These are phyloP conservation scores for Pilaira anomala DNA, from an alignment of 192 early-diverging fungal species.

Conservation along the genomic window DNA sequence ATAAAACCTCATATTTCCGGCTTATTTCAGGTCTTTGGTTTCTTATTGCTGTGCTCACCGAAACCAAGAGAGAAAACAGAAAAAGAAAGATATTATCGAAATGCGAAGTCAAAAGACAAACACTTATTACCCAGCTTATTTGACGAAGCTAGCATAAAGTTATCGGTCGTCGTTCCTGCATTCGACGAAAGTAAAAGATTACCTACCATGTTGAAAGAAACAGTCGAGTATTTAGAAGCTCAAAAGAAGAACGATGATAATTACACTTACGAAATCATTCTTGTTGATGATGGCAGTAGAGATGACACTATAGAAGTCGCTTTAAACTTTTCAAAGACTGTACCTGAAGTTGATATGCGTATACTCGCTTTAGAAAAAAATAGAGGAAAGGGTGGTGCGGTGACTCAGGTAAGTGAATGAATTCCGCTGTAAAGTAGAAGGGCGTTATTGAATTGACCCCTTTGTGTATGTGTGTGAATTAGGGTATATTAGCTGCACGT, in stretches of 20 bases:
- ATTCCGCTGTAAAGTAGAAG: not conserved
- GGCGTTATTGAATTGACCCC: not conserved
- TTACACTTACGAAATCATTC: constrained; percentile 81
- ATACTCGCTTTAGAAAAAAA: constrained; percentile 79
- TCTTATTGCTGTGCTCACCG: constrained; percentile 36
- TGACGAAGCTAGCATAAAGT: constrained; percentile 46
- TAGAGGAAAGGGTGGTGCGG: constrained; percentile 91
- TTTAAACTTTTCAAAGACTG: constrained; percentile 58
- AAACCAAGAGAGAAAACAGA: constrained; percentile 46
- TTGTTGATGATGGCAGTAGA: constrained; percentile 90
- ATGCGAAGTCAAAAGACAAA: constrained; percentile 32
- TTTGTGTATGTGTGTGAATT: not conserved
- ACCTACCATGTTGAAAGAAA: constrained; percentile 82
- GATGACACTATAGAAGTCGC: constrained; percentile 75
- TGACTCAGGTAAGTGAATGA: constrained; percentile 63
- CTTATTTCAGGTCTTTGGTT: constrained; percentile 32
- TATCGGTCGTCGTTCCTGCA: constrained; percentile 86
- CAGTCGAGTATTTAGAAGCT: constrained; percentile 60
- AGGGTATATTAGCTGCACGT: constrained; percentile 80
- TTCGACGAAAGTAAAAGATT: constrained; percentile 87
- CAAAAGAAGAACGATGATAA: constrained; percentile 34
- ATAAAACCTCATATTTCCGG: no score
- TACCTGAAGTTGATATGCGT: constrained; percentile 57
- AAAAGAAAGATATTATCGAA: constrained; percentile 51
- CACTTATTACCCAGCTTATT: constrained; percentile 43